Evolutionary conservation across 139 green algal species (phyloP).

Genomic region (Desmodesmus armatus): DNA sequence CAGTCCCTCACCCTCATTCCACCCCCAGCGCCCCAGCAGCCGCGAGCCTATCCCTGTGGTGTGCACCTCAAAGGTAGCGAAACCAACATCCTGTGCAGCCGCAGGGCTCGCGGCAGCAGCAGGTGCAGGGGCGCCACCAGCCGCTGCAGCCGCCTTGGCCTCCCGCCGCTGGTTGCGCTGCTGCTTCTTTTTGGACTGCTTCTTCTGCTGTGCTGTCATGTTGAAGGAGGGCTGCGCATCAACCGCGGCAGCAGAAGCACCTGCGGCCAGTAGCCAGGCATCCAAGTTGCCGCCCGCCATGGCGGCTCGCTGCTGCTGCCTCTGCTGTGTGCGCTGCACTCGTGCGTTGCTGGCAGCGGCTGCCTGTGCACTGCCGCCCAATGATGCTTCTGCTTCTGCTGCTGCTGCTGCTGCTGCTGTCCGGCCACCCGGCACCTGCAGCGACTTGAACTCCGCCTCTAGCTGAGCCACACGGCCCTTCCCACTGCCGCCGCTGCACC

Average conservation of each 20-base stretch:
- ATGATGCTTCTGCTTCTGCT: background rate
- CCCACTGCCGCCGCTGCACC: too few species aligned
- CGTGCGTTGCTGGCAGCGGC: too few species aligned
- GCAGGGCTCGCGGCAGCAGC: background rate
- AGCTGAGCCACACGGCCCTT: too few species aligned
- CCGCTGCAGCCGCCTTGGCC: conserved; percentile 2
- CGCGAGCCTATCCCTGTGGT: conserved; percentile 52
- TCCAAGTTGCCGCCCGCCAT: too few species aligned
- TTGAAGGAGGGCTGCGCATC: too few species aligned
- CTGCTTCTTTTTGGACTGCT: conserved; percentile 49
- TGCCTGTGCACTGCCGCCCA: too few species aligned
- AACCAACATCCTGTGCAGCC: conserved; percentile 5
- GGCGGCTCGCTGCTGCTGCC: too few species aligned
- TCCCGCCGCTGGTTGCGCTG: conserved; percentile 49
- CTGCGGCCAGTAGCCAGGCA: too few species aligned
- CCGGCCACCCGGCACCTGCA: too few species aligned
- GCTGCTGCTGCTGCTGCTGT: background rate
- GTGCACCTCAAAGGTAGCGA: conserved; percentile 56
- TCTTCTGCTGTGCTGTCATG: conserved; percentile 47
- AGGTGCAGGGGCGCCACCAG: background rate
- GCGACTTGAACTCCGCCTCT: too few species aligned
- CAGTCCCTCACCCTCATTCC: conserved; percentile 48
- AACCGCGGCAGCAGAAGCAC: background rate
- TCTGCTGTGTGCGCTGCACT: too few species aligned
- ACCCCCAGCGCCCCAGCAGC: conserved; percentile 59